These are phyloP conservation scores for Penicillium brasilianum DNA, from an alignment of 2,329 filamentous ascomycete genomes.

Conservation along the genomic window DNA sequence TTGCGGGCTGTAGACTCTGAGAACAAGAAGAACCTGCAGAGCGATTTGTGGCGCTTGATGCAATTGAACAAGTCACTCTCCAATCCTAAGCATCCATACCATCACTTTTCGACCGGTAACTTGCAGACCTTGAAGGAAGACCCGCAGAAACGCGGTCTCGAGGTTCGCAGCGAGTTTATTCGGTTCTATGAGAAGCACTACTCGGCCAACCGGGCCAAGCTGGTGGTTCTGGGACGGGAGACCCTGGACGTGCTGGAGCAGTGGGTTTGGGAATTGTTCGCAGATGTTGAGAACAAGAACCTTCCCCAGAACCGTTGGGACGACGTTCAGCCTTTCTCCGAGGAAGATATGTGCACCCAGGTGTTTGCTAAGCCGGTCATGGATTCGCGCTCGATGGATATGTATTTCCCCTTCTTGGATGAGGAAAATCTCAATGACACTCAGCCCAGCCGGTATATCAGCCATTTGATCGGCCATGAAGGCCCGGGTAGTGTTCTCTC, in stretches of 20 bases:
- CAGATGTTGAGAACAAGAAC: slow-evolving; percentile 79
- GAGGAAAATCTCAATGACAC: slow-evolving; percentile 79
- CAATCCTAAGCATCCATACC: slow-evolving; percentile 84
- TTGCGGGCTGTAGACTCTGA: slow-evolving; percentile 90
- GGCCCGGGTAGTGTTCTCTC: slow-evolving; percentile 90
- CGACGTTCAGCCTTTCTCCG: slow-evolving; percentile 62
- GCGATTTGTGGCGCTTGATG: slow-evolving; percentile 82
- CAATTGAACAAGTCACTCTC: slow-evolving; percentile 89
- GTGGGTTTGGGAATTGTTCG: slow-evolving; percentile 85
- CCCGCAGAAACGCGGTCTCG: slow-evolving; percentile 77
- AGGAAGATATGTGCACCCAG: slow-evolving; percentile 69
- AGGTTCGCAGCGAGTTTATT: slow-evolving; percentile 89
- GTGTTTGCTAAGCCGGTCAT: slow-evolving; percentile 91
- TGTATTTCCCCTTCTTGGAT: slow-evolving; percentile 84
- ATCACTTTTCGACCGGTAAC: slow-evolving; percentile 90
- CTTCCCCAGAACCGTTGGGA: slow-evolving; percentile 72
- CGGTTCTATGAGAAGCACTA: slow-evolving; percentile 89
- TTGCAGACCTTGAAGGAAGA: slow-evolving; percentile 82
- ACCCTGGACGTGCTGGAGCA: slow-evolving; percentile 78
- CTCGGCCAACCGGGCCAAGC: slow-evolving; percentile 91
- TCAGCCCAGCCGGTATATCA: slow-evolving; percentile 83
- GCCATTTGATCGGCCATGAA: slow-evolving; percentile 89
- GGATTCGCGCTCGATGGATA: slow-evolving; percentile 78
- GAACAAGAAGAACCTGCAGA: slow-evolving; percentile 97
- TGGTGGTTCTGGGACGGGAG: slow-evolving; percentile 83